phyloP scores from a whole-genome alignment of 2,329 filamentous ascomycete species.

The Sporothrix brunneoviolacea region DNA sequence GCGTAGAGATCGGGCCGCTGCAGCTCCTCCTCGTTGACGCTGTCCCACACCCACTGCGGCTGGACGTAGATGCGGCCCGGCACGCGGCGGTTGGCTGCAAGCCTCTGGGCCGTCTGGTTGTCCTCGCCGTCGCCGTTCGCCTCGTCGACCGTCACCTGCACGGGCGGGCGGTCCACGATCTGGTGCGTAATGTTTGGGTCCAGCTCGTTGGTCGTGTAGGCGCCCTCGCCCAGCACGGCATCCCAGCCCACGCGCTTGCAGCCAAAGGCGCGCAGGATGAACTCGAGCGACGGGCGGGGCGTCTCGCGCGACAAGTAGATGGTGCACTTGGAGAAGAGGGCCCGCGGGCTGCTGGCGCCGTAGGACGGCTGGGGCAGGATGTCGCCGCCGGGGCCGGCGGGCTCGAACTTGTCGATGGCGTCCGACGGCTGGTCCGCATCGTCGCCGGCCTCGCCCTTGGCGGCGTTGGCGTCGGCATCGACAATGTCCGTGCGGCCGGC shows the following conservation, averaged over 20 bases:
- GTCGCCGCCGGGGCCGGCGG: constrained; percentile 77
- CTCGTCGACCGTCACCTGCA: constrained; percentile 52
- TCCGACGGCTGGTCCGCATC: constrained; percentile 45
- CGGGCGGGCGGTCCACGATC: constrained; percentile 80
- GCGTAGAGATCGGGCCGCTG: constrained; percentile 82
- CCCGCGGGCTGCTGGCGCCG: constrained; percentile 58
- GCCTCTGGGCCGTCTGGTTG: constrained; percentile 55
- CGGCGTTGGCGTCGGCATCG: constrained; percentile 35
- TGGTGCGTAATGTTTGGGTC: constrained; percentile 93
- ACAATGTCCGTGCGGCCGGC: constrained; percentile 26
- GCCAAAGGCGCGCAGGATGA: constrained; percentile 86
- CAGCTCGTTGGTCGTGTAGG: constrained; percentile 82
- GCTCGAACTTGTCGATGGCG: constrained; percentile 86
- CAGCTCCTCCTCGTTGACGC: constrained; percentile 83
- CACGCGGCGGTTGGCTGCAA: constrained; percentile 62
- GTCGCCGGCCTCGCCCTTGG: constrained; percentile 28
- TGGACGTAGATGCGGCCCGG: constrained; percentile 92
- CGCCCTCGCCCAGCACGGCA: constrained; percentile 78
- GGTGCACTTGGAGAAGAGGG: constrained; percentile 82
- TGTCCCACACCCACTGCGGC: constrained; percentile 98
- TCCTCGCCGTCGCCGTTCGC: constrained; percentile 43
- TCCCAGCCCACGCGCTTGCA: constrained; percentile 98
- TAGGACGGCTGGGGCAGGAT: constrained; percentile 70
- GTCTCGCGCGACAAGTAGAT: constrained; percentile 93
- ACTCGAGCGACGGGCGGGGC: constrained; percentile 82